phyloP scores from a whole-genome alignment of 257 asterid genomes.

The Fraxinus anomala region DNA sequence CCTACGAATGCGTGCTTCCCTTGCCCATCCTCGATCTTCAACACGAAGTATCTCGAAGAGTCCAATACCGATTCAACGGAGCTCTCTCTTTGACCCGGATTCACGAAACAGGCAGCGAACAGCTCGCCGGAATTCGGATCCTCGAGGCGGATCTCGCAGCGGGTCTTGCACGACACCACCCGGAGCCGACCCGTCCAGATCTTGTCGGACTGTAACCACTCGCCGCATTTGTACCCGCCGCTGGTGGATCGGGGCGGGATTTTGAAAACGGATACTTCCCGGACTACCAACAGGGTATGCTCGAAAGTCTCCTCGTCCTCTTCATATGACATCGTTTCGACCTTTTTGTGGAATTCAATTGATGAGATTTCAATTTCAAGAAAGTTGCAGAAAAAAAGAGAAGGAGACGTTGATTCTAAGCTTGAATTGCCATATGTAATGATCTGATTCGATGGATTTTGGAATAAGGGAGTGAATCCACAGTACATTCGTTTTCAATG shows the following conservation, averaged over 20 bases:
- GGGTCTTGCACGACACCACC: slow-evolving; percentile 68
- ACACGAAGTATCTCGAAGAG: slow-evolving; percentile 85
- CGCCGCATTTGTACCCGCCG: slow-evolving; percentile 98
- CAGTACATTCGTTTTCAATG: too few species aligned
- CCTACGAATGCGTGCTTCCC: slow-evolving; percentile 96
- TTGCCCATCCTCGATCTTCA: slow-evolving; percentile 87
- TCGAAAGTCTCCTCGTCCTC: slow-evolving; percentile 84
- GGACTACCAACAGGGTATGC: slow-evolving; percentile 96
- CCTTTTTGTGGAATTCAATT: too few species aligned
- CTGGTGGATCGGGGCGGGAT: slow-evolving; percentile 92
- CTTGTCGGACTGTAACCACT: slow-evolving; percentile 97
- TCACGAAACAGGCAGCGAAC: slow-evolving; percentile 88
- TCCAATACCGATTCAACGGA: slow-evolving; percentile 90
- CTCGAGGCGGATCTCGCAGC: slow-evolving; percentile 97
- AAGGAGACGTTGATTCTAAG: slow-evolving; percentile 41
- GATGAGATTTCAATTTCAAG: not conserved
- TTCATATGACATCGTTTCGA: slow-evolving; percentile 63
- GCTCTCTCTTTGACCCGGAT: slow-evolving; percentile 82
- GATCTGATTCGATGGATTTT: not conserved
- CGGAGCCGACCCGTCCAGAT: slow-evolving; percentile 98
- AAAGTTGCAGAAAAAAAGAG: not conserved
- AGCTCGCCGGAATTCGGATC: slow-evolving; percentile 90
- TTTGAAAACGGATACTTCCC: slow-evolving; percentile 86
- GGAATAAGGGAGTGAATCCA: not conserved
- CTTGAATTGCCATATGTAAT: slow-evolving; percentile 19